Percentiles rank a stretch among this genome's conserved stretches.
These are phyloP conservation scores for Podospora anserina DNA, from an alignment of 495 filamentous ascomycete species.

Conservation along the genomic window DNA sequence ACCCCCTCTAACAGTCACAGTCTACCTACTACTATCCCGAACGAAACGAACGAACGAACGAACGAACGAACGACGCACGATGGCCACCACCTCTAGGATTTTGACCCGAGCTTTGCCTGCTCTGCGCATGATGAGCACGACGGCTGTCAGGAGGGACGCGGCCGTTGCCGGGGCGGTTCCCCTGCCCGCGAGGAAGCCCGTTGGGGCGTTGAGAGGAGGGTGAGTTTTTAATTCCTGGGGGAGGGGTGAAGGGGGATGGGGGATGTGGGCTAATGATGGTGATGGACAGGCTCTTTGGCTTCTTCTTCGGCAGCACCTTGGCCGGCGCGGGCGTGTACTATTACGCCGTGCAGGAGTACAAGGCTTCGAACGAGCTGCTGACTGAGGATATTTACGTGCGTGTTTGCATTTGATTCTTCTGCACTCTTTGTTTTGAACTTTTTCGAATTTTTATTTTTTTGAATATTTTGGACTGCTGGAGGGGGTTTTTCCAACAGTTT, in stretches of 20 bases:
- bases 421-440: slow-evolving; percentile 6
- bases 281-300: slow-evolving; percentile 74
- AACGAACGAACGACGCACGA: slow-evolving; percentile 20
- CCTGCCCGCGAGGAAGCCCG: slow-evolving; percentile 71
- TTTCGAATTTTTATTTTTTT: slow-evolving; percentile 10
- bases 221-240: slow-evolving; percentile 44
- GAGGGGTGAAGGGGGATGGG: background rate
- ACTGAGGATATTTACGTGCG: slow-evolving; percentile 95
- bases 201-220: slow-evolving; percentile 92
- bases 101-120: slow-evolving; percentile 30
- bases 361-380: slow-evolving; percentile 87
- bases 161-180: slow-evolving; percentile 32
- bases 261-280: slow-evolving; percentile 1
- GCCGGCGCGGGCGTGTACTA: slow-evolving; percentile 82
- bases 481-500: slow-evolving; percentile 1
- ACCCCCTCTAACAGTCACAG: slow-evolving; percentile 3
- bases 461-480: slow-evolving; percentile 5
- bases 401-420: slow-evolving; percentile 45
- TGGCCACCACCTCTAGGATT: slow-evolving; percentile 44
- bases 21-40: background rate
- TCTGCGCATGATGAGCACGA: slow-evolving; percentile 44
- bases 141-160: slow-evolving; percentile 42
- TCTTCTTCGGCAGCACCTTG: slow-evolving; percentile 79
- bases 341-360: slow-evolving; percentile 89
- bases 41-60: background rate